Evolutionary conservation across 257 asterid species (phyloP).

Genomic region (Solanum etuberosum): DNA sequence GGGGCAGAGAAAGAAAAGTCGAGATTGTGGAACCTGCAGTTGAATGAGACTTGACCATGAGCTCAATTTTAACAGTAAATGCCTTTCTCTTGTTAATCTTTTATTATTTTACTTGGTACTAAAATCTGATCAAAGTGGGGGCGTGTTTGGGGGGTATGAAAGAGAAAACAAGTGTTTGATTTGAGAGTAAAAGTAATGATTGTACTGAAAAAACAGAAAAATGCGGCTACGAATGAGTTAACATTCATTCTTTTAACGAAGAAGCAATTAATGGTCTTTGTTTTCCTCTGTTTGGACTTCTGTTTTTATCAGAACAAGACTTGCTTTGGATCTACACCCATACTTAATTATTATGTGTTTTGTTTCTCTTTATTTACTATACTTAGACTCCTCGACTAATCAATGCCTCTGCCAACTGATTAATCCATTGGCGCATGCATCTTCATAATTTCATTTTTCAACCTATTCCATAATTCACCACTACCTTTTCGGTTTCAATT

Average conservation of each 20-base stretch:
- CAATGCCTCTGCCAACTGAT: not conserved
- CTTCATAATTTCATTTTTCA: not conserved
- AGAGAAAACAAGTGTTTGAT: not conserved
- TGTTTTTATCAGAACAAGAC: not conserved
- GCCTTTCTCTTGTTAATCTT: not conserved
- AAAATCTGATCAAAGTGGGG: not conserved
- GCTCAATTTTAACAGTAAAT: slow-evolving; percentile 10
- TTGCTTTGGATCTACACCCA: not conserved
- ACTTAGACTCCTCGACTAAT: not conserved
- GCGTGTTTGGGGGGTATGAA: not conserved
- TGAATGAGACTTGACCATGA: slow-evolving; percentile 27
- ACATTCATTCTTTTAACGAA: not conserved
- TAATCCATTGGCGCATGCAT: not conserved
- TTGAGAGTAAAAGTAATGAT: slow-evolving; percentile 22
- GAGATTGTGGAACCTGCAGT: slow-evolving; percentile 47
- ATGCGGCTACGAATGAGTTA: slow-evolving; percentile 14
- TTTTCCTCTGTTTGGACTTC: not conserved
- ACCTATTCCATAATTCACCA: not conserved
- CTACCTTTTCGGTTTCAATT: not conserved
- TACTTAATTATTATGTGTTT: not conserved
- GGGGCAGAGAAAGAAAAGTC: slow-evolving; percentile 18
- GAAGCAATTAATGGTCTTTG: not conserved
- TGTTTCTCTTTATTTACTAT: not conserved
- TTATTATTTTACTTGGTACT: not conserved
- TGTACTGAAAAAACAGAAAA: slow-evolving; percentile 9